Base-by-base conservation (phyloP, 345 rosid species). In the Conringia planisiliqua region DNA sequence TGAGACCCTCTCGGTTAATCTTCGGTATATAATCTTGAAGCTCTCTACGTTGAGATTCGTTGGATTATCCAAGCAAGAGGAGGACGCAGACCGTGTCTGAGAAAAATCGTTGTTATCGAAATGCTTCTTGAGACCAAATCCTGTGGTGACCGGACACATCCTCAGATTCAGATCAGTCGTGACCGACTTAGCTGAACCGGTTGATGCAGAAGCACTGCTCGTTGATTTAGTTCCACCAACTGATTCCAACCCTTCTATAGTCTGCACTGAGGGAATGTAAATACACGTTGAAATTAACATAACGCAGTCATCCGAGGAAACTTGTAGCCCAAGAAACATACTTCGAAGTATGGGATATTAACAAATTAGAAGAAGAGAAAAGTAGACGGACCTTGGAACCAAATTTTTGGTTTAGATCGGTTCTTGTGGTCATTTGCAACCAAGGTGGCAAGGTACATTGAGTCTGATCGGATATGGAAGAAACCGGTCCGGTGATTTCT, bases 181-280 rank as follows among this genome's bases (percentile, higher is more conserved):
- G 57, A 83, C 83, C 5, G 80, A 77, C 38, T 71, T 77, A n/a
- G 67, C 76, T 64, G 80, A 77, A 29, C 76, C 24, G 11, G 61
- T 64, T 1, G 80, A 70, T 16, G 66, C 71, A 57, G 72, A 77
- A 65, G 24, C 72, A 48, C 68, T 30, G 62, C 39, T 58, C 8
- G 52, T 56, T 0, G 76, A 77, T 16, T 64, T 77, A 39, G 8
- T 29, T 35, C 43, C 71, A 44, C 60, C 44, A 46, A 36, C 62
- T 58, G 80, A 39, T 39, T 65, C 80, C 71, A 71, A 50, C 62
- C 56, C 62, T 40, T 86, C 87, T 78, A 78, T 87, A 79, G 77
- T 75, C 97, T 92, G 97, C 89, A 84, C 89, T 84, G 87, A 80
- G 81, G 80, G 71, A 56, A 79, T 71, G 71, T 61, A 82, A 78